Evolutionary conservation across 768 basidiomycete species (phyloP).

Genomic region (Filobasidium wieringae): DNA sequence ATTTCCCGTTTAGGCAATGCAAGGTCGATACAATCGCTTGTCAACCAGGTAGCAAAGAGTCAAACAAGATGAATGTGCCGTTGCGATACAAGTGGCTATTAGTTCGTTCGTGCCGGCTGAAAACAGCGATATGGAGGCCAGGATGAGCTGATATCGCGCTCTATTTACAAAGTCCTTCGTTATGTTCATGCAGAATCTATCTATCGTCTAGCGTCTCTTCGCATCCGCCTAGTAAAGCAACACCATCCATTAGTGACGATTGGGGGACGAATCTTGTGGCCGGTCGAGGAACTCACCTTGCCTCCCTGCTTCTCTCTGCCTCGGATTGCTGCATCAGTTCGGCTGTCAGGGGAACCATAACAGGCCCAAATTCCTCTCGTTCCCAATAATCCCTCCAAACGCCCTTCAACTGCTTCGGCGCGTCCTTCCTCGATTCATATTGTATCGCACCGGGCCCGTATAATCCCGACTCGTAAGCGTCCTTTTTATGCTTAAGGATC

Average conservation of each 20-base stretch:
- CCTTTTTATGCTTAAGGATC: slow-evolving; percentile 85
- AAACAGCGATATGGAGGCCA: no score
- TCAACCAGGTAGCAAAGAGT: no score
- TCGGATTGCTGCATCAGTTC: slow-evolving; percentile 83
- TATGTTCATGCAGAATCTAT: slow-evolving; percentile 2
- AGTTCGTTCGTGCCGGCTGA: no score
- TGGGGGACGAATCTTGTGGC: neutral
- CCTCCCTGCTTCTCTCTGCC: slow-evolving; percentile 52
- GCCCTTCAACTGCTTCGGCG: slow-evolving; percentile 67
- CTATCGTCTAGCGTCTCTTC: neutral
- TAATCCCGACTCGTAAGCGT: slow-evolving; percentile 87
- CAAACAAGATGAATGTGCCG: no score
- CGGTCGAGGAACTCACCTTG: slow-evolving; percentile 16
- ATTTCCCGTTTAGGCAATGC: no score
- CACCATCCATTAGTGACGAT: neutral
- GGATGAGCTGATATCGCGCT: neutral
- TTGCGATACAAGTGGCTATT: no score
- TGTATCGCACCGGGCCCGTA: slow-evolving; percentile 50
- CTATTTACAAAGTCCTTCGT: neutral
- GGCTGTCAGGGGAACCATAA: slow-evolving; percentile 78
- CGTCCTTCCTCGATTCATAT: slow-evolving; percentile 50
- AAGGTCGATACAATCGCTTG: no score
- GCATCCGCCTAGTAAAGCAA: neutral
- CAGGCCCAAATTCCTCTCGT: slow-evolving; percentile 76
- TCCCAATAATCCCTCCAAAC: slow-evolving; percentile 95